Evolutionary conservation across 768 basidiomycete genomes (phyloP).

Genomic region (Trametes punicea): DNA sequence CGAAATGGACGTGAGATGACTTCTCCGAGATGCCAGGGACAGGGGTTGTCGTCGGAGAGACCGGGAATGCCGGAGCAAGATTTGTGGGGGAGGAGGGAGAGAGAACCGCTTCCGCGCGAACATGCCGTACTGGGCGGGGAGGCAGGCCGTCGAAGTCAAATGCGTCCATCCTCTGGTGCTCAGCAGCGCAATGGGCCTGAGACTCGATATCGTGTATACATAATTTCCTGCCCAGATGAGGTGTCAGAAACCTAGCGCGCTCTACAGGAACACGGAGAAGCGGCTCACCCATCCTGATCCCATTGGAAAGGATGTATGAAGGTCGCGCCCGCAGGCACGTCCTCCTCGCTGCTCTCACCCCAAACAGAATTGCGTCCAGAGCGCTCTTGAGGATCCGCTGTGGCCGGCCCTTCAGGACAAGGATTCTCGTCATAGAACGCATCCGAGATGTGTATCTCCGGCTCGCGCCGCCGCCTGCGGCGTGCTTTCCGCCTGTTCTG

Average conservation of each 20-base stretch:
- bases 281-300: constrained; percentile 20
- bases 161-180: constrained; percentile 21
- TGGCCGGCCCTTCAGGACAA: constrained; percentile 44
- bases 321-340: constrained; percentile 27
- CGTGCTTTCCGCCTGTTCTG: constrained; percentile 14
- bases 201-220: constrained; percentile 22
- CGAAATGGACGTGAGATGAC: constrained; percentile 9
- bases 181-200: constrained; percentile 8
- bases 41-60: neutral
- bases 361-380: constrained; percentile 19
- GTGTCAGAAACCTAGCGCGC: neutral
- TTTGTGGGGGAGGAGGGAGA: neutral
- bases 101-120: neutral
- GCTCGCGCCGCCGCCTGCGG: constrained; percentile 18
- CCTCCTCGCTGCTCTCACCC: constrained; percentile 25
- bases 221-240: neutral
- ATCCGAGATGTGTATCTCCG: constrained; percentile 35
- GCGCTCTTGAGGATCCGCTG: constrained; percentile 28
- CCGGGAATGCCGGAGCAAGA: neutral
- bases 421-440: constrained; percentile 44
- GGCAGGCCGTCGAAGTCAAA: constrained; percentile 39
- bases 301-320: constrained; percentile 33
- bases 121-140: constrained; percentile 19
- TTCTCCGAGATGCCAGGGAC: neutral
- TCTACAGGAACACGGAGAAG: neutral